Percentiles rank a stretch among this genome's conserved stretches.
phyloP scores from a whole-genome alignment of 192 early-diverging fungal species.

The Cetraspora pellucida region DNA sequence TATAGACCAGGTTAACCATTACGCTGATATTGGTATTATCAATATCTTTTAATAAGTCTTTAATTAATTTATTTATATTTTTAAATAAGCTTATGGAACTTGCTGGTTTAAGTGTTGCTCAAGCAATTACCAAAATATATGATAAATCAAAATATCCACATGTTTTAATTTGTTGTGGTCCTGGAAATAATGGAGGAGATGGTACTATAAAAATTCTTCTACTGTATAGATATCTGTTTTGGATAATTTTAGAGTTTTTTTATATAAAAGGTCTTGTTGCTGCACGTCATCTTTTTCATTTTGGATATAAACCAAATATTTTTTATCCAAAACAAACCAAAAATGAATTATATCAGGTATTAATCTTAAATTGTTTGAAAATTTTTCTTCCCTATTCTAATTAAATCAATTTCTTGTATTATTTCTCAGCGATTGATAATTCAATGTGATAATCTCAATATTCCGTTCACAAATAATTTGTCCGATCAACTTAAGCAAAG shows the following conservation, averaged over 20 bases:
- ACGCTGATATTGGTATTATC: slow-evolving; percentile 3
- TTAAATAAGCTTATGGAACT: slow-evolving; percentile 32
- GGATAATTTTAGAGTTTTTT: slow-evolving; percentile 14
- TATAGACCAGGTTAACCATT: slow-evolving; percentile 83
- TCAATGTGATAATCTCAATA: slow-evolving; percentile 71
- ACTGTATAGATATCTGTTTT: not conserved
- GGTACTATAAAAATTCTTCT: slow-evolving; percentile 45
- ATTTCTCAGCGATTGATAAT: slow-evolving; percentile 55
- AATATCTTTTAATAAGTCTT: not conserved
- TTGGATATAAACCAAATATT: slow-evolving; percentile 78
- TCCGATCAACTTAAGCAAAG: slow-evolving; percentile 45
- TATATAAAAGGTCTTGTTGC: slow-evolving; percentile 74
- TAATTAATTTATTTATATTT: not conserved
- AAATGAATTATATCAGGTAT: slow-evolving; percentile 74
- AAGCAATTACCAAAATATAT: slow-evolving; percentile 77
- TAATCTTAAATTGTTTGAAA: not conserved
- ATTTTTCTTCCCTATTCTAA: not conserved
- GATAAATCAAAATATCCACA: slow-evolving; percentile 48
- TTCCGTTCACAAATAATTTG: slow-evolving; percentile 59
- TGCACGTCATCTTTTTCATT: slow-evolving; percentile 87
- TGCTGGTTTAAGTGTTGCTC: slow-evolving; percentile 91
- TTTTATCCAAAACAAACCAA: slow-evolving; percentile 81
- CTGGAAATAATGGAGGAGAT: slow-evolving; percentile 98
- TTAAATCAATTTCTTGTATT: not conserved
- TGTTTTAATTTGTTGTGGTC: slow-evolving; percentile 75